Evolutionary conservation across 768 basidiomycete genomes (phyloP).

Genomic region (Russula griseocarnosa): DNA sequence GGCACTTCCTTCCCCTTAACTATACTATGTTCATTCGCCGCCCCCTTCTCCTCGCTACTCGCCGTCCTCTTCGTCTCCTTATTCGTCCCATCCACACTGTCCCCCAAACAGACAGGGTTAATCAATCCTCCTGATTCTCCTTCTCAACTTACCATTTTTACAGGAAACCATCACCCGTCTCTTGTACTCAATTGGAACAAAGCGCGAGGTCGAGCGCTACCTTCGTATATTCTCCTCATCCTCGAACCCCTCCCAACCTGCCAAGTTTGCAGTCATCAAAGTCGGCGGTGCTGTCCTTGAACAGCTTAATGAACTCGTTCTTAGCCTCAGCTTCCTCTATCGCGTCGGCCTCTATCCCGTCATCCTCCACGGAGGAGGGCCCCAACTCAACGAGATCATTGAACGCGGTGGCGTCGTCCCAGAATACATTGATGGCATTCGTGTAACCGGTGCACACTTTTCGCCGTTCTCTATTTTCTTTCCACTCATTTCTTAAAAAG

Average conservation of each 20-base stretch:
- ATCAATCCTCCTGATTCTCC: conserved; percentile 29
- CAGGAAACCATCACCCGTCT: conserved; percentile 97
- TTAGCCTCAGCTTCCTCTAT: conserved; percentile 94
- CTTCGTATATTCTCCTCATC: conserved; percentile 97
- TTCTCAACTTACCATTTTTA: conserved; percentile 4
- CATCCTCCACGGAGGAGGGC: conserved; percentile 93
- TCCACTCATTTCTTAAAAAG: conserved; percentile 39
- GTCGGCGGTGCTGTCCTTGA: conserved; percentile 94
- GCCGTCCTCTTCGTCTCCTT: conserved; percentile 39
- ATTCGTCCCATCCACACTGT: conserved; percentile 48
- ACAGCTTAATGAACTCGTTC: conserved; percentile 88
- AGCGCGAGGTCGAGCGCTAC: conserved; percentile 97
- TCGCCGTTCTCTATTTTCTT: not conserved
- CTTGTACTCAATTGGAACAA: conserved; percentile 93
- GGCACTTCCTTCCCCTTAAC: conserved; percentile 3
- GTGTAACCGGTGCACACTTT: conserved; percentile 73
- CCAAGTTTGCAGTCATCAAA: conserved; percentile 97
- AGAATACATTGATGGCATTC: conserved; percentile 96
- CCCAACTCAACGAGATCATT: conserved; percentile 91
- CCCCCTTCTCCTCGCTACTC: conserved; percentile 46
- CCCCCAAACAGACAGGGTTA: conserved; percentile 71
- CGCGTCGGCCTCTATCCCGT: conserved; percentile 97
- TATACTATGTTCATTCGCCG: conserved; percentile 42
- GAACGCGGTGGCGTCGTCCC: conserved; percentile 90
- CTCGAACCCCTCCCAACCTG: conserved; percentile 81